These are phyloP conservation scores for Jaltomata sinuosa DNA, from an alignment of 257 asterid genomes.

Conservation along the genomic window DNA sequence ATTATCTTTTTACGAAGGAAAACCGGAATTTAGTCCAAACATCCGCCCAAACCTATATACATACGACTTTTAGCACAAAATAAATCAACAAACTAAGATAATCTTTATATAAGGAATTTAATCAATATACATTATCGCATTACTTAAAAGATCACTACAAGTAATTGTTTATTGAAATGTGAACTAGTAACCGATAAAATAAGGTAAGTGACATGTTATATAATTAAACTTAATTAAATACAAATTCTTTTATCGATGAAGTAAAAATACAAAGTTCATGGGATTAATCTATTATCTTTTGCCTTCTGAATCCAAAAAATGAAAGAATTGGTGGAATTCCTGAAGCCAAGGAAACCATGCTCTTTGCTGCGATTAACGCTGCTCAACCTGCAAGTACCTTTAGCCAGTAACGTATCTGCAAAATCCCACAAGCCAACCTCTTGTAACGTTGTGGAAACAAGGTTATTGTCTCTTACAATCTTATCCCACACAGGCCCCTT, in stretches of 20 bases:
- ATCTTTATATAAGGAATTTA: not conserved
- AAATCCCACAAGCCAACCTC: conserved; percentile 14
- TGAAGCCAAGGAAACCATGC: not conserved
- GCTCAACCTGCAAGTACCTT: not conserved
- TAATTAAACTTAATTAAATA: not conserved
- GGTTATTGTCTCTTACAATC: conserved; percentile 6
- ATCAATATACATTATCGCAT: too few relatives aligned
- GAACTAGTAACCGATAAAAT: not conserved
- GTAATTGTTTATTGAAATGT: too few relatives aligned
- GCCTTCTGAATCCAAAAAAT: not conserved
- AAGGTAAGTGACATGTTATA: not conserved
- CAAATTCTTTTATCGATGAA: not conserved
- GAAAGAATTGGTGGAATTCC: not conserved
- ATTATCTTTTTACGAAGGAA: too few relatives aligned
- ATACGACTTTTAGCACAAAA: not conserved
- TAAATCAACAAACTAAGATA: not conserved
- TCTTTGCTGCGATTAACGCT: not conserved
- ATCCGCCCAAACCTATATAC: not conserved
- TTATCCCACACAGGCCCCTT: conserved; percentile 19
- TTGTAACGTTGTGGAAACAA: conserved; percentile 2
- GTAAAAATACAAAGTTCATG: not conserved
- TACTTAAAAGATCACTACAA: not conserved
- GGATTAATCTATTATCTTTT: not conserved
- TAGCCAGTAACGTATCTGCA: not conserved
- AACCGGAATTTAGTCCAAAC: not conserved